Evolutionary conservation across 805 yeast species (phyloP), one percentile per base, ranked within the genome.

Genomic region (Candida orba): DNA sequence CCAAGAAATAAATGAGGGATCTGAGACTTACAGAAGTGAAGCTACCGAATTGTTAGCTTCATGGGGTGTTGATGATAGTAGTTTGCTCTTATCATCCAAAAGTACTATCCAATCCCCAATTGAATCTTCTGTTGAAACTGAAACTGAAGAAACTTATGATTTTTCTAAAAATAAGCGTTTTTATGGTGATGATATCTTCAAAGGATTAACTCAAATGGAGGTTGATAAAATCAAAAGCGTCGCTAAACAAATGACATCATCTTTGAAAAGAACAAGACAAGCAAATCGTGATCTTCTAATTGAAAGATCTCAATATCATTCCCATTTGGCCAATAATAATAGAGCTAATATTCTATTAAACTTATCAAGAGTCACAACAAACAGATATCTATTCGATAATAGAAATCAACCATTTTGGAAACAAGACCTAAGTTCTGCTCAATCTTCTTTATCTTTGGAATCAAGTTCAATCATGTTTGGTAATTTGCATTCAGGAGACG

Each of bases 21-120:
- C 57, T 2, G 33, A 47, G 13, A 35, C 47, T 20, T 39, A 47
- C 18, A 39, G 23, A 20, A 36, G 33, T 9, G 38, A 43, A 24
- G 29, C 52, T 4, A 50, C 46, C 31, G 63, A 62, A 8, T 40
- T 59, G 2, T 42, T 62, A n/a, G 57, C 57, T 3, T 61, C 65
- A 1, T 63, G 67, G 67, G 67, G 65, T 20, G 59, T 60, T 41
- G 66, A 60, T 34, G 60, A 61, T 25, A 43, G 51, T 9, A 43
- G 24, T 6, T 34, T 42, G 3, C 36, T 42, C 1, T n/a, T 36
- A 10, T 24, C 5, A 9, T 9, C 35, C 4, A 20, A 36, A n/a
- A 38, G 33, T 6, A 27, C 37, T 18, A 32, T 37, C 13, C 45
- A 40, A 20, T 25, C 37, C 25, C 38, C 39, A 20, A 25, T 35